These are phyloP conservation scores for Urostyla sp. DNA, from an alignment of 73 alveolate genomes.

Conservation along the genomic window DNA sequence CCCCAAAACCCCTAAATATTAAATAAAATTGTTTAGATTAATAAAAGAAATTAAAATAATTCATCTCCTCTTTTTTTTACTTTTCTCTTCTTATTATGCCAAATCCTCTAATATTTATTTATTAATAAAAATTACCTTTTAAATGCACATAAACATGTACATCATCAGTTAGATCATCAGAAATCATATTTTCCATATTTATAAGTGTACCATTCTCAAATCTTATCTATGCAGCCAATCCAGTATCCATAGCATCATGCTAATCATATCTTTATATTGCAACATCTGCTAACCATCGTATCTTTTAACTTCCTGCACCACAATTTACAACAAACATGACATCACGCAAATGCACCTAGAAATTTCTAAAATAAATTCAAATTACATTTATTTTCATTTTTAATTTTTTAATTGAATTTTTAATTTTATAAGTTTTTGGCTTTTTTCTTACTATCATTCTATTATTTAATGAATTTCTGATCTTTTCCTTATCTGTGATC, in stretches of 20 bases:
- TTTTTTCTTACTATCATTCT: too few species aligned
- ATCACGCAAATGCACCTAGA: conserved; percentile 53
- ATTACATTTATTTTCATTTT: conserved; percentile 40
- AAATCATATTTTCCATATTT: conserved; percentile 49
- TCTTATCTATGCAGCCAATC: conserved; percentile 28
- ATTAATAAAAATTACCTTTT: conserved; percentile 5
- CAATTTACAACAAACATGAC: conserved; percentile 34
- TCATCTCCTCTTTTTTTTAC: conserved; percentile 52
- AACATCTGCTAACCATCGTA: conserved; percentile 56
- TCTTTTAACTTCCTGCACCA: conserved; percentile 49
- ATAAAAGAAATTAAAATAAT: background rate
- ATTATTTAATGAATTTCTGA: too few species aligned
- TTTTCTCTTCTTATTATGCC: conserved; percentile 40
- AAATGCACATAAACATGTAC: conserved; percentile 41
- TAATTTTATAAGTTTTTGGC: too few species aligned
- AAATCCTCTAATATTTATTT: conserved; percentile 31
- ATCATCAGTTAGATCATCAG: conserved; percentile 53
- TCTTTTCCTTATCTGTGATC: too few species aligned
- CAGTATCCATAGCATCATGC: conserved; percentile 48
- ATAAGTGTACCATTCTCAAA: conserved; percentile 51
- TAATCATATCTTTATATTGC: conserved; percentile 56
- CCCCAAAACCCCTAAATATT: too few species aligned
- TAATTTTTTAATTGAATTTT: background rate
- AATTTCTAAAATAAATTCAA: background rate
- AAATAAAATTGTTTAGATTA: too few species aligned